Evolutionary conservation across 805 yeast genomes (phyloP), one percentile per base, ranked within the genome.

Genomic region (Kazachstania taianensis): DNA sequence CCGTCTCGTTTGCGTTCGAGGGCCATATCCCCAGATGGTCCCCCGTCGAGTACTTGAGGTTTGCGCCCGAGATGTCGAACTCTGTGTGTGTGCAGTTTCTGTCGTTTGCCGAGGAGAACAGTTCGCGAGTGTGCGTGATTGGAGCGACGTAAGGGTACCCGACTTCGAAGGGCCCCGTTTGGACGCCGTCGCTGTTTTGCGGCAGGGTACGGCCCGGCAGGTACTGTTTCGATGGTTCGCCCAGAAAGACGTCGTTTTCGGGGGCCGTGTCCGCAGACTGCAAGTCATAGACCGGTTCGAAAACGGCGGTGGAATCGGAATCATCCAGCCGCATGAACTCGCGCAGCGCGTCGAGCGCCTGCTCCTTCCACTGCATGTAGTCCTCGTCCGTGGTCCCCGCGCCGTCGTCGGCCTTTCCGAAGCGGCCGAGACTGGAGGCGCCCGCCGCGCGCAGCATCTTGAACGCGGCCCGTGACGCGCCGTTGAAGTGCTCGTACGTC

Each of bases 21-120:
- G 96, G 89, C 92, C 96, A 84, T 39, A 92, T 65, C 9, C 95
- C 97, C 45, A 92, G 62, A 62, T 89, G 97, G 57, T 89, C 98
- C 57, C 98, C 98, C 4, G 98, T 89, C 29, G 89, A 70, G 61
- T 89, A 89, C 50, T 80, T 77, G 53, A 92, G 65, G 52, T 80
- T 81, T 3, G 92, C 71, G 20, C 66, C 74, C 1, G 85, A 70
- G 22, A 86, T 62, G 53, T 89, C 96, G 49, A 89, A 76, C 61
- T 92, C 97, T 33, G 81, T 74, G 55, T 89, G 97, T 41, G 87
- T 73, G 63, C 97, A 89, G 47, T 78, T 77, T 63, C 97, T 78
- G 19, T 68, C 65, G 16, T 53, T 46, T 0, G 75, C 63, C 40
- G 65, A 63, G 15, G 44, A 53, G 66, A 87, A 87, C 40, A 92